phyloP scores from a whole-genome alignment of 2,329 filamentous ascomycete species.

The Lachnellula hyalina region DNA sequence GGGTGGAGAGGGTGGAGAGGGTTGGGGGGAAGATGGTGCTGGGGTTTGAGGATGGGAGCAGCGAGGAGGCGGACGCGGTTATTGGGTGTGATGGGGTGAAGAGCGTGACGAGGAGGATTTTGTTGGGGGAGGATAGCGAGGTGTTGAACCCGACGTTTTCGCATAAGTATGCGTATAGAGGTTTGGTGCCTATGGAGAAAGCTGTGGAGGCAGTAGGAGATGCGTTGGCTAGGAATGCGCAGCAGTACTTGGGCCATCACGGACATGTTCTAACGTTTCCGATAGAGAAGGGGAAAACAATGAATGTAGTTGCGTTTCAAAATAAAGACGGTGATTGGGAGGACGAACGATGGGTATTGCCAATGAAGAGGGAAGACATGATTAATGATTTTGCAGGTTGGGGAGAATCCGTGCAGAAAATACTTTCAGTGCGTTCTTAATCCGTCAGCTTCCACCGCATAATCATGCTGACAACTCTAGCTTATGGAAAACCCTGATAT shows the following conservation, averaged over 20 bases:
- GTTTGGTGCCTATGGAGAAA: slow-evolving; percentile 53
- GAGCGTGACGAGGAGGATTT: slow-evolving; percentile 45
- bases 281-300: slow-evolving; percentile 48
- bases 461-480: slow-evolving; percentile 20
- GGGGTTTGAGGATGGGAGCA: slow-evolving; percentile 41
- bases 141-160: slow-evolving; percentile 38
- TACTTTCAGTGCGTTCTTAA: slow-evolving; percentile 26
- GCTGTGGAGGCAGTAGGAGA: slow-evolving; percentile 45
- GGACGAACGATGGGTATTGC: slow-evolving; percentile 35
- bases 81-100: slow-evolving; percentile 63
- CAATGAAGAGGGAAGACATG: slow-evolving; percentile 35
- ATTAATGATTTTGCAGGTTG: slow-evolving; percentile 34
- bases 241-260: slow-evolving; percentile 43
- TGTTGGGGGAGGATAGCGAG: slow-evolving; percentile 40
- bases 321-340: slow-evolving; percentile 33
- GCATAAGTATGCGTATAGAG: slow-evolving; percentile 57
- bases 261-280: slow-evolving; percentile 59
- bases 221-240: slow-evolving; percentile 42
- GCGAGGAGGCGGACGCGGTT: slow-evolving; percentile 40
- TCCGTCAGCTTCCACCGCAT: background rate
- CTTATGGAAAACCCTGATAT: slow-evolving; percentile 42
- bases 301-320: slow-evolving; percentile 45
- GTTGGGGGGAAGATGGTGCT: slow-evolving; percentile 27
- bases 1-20: slow-evolving; percentile 30
- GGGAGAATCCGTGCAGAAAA: slow-evolving; percentile 33